Conservation (phyloP, 352 stramenopile genomes). For the Pythium pyrilobum region DNA sequence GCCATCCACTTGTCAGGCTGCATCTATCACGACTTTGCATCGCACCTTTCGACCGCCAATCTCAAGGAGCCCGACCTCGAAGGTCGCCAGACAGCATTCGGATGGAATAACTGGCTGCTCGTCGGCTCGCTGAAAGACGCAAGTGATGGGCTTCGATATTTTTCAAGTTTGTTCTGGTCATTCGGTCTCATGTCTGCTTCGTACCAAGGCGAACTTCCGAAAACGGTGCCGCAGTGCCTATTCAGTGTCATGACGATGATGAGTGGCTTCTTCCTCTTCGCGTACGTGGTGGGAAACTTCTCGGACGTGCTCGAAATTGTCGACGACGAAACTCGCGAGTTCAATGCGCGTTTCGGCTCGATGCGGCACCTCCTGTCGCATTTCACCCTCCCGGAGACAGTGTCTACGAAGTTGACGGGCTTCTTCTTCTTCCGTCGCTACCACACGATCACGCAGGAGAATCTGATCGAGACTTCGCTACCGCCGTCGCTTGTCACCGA, state of each 20-base stretch:
- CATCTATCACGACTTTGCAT: slow-evolving; percentile 47
- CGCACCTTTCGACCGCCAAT: slow-evolving; percentile 30
- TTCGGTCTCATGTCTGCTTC: slow-evolving; percentile 43
- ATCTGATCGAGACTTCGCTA: slow-evolving; percentile 34
- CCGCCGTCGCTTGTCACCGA: slow-evolving; percentile 49
- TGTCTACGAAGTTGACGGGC: slow-evolving; percentile 33
- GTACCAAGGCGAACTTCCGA: slow-evolving; percentile 34
- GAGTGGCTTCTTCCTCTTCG: slow-evolving; percentile 41
- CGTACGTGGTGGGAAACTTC: slow-evolving; percentile 48
- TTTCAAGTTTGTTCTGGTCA: slow-evolving; percentile 29
- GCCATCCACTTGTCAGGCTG: slow-evolving; percentile 39
- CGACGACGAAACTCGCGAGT: slow-evolving; percentile 46
- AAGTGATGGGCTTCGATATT: slow-evolving; percentile 21
- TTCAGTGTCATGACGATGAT: slow-evolving; percentile 41
- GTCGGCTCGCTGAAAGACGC: slow-evolving; percentile 20
- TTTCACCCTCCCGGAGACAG: slow-evolving; percentile 28
- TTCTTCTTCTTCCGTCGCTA: slow-evolving; percentile 55
- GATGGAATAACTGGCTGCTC: slow-evolving; percentile 38
- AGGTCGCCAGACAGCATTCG: slow-evolving; percentile 24
- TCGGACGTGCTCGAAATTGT: slow-evolving; percentile 42
- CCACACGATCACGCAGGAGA: slow-evolving; percentile 51
- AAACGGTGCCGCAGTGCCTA: slow-evolving; percentile 27
- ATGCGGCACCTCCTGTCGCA: slow-evolving; percentile 38
- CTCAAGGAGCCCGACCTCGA: slow-evolving; percentile 13
- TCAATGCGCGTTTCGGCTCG: slow-evolving; percentile 42